Base-by-base conservation (phyloP, 306 rosid species). In the Adenanthera pavonina region DNA sequence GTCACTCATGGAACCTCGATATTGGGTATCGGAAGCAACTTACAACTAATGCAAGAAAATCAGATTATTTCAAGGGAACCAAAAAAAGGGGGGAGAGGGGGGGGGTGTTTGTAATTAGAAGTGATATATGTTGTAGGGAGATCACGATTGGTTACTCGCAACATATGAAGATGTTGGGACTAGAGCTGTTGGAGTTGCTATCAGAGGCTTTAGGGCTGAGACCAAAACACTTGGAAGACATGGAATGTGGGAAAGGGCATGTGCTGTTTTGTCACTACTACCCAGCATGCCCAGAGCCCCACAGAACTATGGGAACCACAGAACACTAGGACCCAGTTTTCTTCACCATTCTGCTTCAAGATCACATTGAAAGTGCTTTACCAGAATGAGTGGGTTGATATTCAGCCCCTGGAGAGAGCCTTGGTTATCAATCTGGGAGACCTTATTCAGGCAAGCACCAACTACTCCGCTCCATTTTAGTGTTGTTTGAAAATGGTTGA, bases 281-380 rank as follows among this genome's bases (percentile, higher is more conserved):
- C 52, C 81, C 73, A 4, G 38, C 61, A 64, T 77, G 80, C 62
- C 80, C 80, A 0, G 80, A 77, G n/a, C 73, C 80, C 0, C 7
- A 77, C 14, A 77, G 8, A 62, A 77, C 74, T 17, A 64, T 48
- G 12, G 73, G 73, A 64, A 77, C 12, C 62, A 17, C 72, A 34
- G 74, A 64, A 7, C 81, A 77, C 47, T 30, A 38, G 1, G 74
- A 77, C 36, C 51, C 51, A 2, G 73, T 48, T 78, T 66, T 78
- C 81, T 62, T 76, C 60, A 76, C 80, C 2, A 16, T 61, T n/a
- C 80, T 76, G 16, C 80, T 76, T 17, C 72, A 76, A 61, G 80
- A 76, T 15, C 33, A 61, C 60, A 61, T 60, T 61, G 80, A 71
- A 76, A 76, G 71, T 61, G 44, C 59, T 76, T 41, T 46, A 14